A percentile compares a stretch with the other conserved stretches of the same genome.
These are phyloP conservation scores for Tricholoma hemisulphureum DNA, from an alignment of 768 basidiomycete genomes.

Conservation along the genomic window DNA sequence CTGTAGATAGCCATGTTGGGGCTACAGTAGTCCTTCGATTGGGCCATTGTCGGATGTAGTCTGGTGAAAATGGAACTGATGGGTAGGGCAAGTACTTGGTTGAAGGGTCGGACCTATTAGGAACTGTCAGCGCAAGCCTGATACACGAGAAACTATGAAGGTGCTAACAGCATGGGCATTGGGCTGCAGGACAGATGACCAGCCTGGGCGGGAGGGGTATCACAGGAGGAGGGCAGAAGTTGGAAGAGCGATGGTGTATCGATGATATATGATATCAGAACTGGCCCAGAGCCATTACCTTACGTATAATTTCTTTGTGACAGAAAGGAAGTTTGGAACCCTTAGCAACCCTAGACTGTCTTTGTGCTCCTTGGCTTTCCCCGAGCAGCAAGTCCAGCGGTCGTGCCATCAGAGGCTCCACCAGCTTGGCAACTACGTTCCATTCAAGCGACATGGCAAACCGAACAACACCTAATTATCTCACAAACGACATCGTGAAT, in stretches of 20 bases:
- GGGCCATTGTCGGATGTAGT: constrained; percentile 69
- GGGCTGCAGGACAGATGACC: background rate
- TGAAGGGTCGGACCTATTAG: constrained; percentile 58
- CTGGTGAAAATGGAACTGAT: constrained; percentile 48
- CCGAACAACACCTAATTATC: no score
- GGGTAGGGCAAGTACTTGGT: constrained; percentile 71
- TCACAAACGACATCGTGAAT: no score
- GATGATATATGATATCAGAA: no score
- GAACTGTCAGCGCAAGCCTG: constrained; percentile 4
- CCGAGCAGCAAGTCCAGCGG: no score
- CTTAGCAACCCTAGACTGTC: no score
- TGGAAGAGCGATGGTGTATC: background rate
- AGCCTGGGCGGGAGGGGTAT: background rate
- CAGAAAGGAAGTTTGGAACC: no score
- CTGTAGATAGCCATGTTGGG: constrained; percentile 81
- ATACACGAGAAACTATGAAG: background rate
- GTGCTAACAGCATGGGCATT: constrained; percentile 51
- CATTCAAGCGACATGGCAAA: no score
- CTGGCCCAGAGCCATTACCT: no score
- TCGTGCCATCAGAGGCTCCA: no score
- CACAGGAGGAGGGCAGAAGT: background rate
- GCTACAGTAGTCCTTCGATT: constrained; percentile 55
- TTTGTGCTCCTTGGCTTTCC: no score
- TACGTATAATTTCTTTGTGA: no score
- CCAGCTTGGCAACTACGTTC: no score